Base-by-base conservation (phyloP, 2,329 filamentous ascomycete genomes). In the Tolypocladium album region DNA sequence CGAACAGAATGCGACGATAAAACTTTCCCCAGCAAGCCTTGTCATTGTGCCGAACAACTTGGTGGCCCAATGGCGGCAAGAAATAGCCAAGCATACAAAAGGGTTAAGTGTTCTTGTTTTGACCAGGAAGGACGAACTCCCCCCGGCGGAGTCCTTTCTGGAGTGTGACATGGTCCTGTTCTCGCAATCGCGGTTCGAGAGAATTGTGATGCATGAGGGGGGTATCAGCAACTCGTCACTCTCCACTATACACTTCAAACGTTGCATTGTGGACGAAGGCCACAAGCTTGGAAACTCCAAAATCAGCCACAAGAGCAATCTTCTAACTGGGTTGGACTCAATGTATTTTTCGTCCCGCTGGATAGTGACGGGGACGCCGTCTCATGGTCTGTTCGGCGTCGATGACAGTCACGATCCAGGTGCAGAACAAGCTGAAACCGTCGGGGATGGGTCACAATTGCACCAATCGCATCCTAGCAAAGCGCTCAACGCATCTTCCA, bases 191-290 rank as follows among this genome's bases (percentile, higher is more conserved):
- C 82, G 87, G 0, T 91, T 96, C 64, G 89, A 94, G 64, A 78
- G 76, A 61, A 71, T 87, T 76, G 75, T 66, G 55, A 70, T 62
- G 68, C 76, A 66, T 57, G 65, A 64, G 8, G 67, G 62, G 38
- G 67, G 64, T 3, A 71, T 63, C 43, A 75, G 61, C 39, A 70
- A 80, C 12, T 89, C 85, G 1, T 83, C 88, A 0, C 73, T 97
- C 22, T 84, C 85, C 45, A 74, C 83, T 9, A 73, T 97, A 4
- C 91, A 90, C 66, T 96, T 93, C 81, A 87, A 96, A 67, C 82
- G 93, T 1, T 87, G 95, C 55, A 92, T 97, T 55, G 88, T 96
- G 22, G 93, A 97, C 64, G 93, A 97, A 78, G 93, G 93, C 0
- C 92, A 97, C 70, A 88, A 83, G 61, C 86, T 96, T 61, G 90